A percentile compares a stretch with the other conserved stretches of the same genome.
Conservation (phyloP, 2,329 filamentous ascomycete species). For the Colletotrichum sansevieriae region DNA sequence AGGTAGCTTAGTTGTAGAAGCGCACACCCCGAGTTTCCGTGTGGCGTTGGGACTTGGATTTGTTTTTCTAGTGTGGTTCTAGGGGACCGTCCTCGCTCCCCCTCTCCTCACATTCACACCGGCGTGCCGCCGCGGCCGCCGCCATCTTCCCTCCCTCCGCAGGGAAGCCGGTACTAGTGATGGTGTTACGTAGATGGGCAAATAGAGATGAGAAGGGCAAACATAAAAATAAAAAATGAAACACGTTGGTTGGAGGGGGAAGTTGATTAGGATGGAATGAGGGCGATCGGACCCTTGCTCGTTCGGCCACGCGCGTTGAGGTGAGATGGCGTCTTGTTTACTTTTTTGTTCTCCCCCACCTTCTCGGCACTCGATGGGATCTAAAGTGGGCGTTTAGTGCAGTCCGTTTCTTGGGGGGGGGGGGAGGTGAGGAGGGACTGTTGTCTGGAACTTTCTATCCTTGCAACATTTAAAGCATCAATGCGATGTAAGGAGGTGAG, state of each 20-base stretch:
- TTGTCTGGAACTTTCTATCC: not conserved
- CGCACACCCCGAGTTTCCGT: no score
- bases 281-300: constrained; percentile 10
- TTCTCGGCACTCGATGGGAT: constrained; percentile 8
- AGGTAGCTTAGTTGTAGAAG: no score
- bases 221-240: not conserved
- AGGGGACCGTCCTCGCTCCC: no score
- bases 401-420: not conserved
- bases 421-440: not conserved
- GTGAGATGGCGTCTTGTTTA: constrained; percentile 7
- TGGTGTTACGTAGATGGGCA: not conserved
- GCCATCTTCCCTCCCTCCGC: not conserved
- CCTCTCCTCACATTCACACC: no score
- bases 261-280: no score
- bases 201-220: not conserved
- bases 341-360: not conserved
- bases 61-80: no score
- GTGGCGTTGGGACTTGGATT: no score
- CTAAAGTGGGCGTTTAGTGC: not conserved
- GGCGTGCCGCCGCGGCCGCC: not conserved
- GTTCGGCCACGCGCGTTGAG: not conserved
- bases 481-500: not conserved
- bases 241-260: not conserved
- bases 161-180: no score
- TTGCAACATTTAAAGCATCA: no score